A percentile compares a stretch with the other conserved stretches of the same genome.
phyloP scores from a whole-genome alignment of 768 basidiomycete genomes.

The Amanita pallidorosea region DNA sequence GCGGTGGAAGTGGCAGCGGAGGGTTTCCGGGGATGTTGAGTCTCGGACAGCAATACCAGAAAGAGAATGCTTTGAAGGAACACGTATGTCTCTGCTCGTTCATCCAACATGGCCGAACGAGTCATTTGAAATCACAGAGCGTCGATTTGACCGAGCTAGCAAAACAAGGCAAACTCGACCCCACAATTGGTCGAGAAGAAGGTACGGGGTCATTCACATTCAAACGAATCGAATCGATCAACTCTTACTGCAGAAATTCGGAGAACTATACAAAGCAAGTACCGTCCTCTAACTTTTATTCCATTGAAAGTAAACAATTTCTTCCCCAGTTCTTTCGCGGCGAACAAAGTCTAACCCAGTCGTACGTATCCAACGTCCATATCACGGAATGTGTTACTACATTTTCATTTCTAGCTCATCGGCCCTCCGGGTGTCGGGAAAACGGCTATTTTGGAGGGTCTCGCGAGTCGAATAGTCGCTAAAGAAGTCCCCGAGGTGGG shows the following conservation, averaged over 20 bases:
- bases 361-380: conserved; percentile 25
- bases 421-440: conserved; percentile 89
- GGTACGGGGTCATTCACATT: conserved; percentile 22
- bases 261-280: conserved; percentile 77
- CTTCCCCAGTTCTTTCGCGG: conserved; percentile 69
- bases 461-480: conserved; percentile 78
- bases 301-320: neutral
- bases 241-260: conserved; percentile 51
- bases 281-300: conserved; percentile 12
- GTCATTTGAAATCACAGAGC: conserved; percentile 33
- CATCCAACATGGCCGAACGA: neutral
- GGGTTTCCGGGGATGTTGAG: conserved; percentile 57
- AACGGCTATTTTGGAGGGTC: conserved; percentile 84
- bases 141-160: conserved; percentile 81
- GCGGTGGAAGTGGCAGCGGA: conserved; percentile 20
- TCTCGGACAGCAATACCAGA: conserved; percentile 52
- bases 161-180: conserved; percentile 74
- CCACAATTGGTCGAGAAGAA: conserved; percentile 83
- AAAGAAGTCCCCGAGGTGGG: conserved; percentile 91
- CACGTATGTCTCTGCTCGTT: conserved; percentile 25
- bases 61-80: conserved; percentile 82
- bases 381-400: neutral
- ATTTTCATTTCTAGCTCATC: conserved; percentile 40
- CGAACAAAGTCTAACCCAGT: conserved; percentile 92
- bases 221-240: neutral